These are phyloP conservation scores for Peniophora sp. DNA, from an alignment of 1,284 basidiomycete genomes.

Conservation along the genomic window DNA sequence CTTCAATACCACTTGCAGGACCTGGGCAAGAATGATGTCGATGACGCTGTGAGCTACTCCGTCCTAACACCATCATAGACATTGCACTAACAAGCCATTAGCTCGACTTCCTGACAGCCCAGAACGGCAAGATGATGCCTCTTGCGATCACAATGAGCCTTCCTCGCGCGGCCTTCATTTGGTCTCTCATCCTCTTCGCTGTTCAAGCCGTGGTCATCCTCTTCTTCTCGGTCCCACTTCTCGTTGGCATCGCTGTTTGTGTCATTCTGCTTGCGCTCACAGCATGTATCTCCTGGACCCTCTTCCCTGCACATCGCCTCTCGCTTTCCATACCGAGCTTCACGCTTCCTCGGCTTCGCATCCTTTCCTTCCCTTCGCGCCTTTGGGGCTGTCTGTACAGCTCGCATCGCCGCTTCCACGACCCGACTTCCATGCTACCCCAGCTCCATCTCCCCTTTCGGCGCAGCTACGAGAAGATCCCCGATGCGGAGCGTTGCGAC, in stretches of 20 bases:
- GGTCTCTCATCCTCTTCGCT: slow-evolving; percentile 26
- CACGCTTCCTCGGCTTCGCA: too few species aligned
- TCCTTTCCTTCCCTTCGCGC: too few species aligned
- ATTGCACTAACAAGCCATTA: slow-evolving; percentile 8
- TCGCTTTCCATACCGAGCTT: too few species aligned
- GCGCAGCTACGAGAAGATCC: too few species aligned
- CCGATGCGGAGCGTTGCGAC: too few species aligned
- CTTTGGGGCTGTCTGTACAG: too few species aligned
- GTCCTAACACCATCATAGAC: slow-evolving; percentile 1
- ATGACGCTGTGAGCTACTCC: slow-evolving; percentile 23
- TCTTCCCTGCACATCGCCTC: neutral
- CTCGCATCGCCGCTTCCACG: neutral
- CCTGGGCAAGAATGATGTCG: slow-evolving; percentile 19
- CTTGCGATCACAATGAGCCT: slow-evolving; percentile 36
- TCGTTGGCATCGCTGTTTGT: neutral
- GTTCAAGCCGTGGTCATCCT: slow-evolving; percentile 9
- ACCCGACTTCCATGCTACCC: too few species aligned
- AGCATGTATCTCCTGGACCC: neutral
- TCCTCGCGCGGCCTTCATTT: slow-evolving; percentile 37
- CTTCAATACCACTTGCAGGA: slow-evolving; percentile 27
- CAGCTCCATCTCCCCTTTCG: too few species aligned
- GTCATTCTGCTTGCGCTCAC: neutral
- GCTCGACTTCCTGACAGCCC: slow-evolving; percentile 27
- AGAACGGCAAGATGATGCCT: slow-evolving; percentile 26
- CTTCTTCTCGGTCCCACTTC: slow-evolving; percentile 2